Evolutionary conservation across 352 stramenopile species (phyloP).

Genomic region (Globisporangium recalcitrans): DNA sequence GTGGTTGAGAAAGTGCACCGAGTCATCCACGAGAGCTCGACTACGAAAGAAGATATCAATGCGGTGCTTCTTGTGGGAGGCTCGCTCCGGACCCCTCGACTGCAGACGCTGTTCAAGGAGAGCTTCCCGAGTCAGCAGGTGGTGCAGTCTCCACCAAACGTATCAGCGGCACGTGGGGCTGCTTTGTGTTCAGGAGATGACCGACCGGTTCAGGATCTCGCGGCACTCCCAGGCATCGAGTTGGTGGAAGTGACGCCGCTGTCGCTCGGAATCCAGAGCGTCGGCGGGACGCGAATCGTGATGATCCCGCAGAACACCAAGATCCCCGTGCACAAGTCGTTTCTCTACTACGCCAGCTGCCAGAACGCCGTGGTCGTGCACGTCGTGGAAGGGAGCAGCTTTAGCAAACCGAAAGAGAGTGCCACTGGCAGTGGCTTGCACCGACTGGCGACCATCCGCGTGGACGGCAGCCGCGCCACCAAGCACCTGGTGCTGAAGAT

Average conservation of each 20-base stretch:
- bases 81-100: conserved; percentile 22
- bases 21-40: conserved; percentile 19
- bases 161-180: conserved; percentile 15
- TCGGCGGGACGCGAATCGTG: conserved; percentile 22
- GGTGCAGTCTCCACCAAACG: neutral
- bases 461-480: conserved; percentile 23
- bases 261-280: conserved; percentile 29
- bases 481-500: conserved; percentile 28
- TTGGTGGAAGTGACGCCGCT: conserved; percentile 25
- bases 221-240: neutral
- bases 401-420: conserved; percentile 2
- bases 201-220: neutral
- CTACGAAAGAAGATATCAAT: conserved; percentile 24
- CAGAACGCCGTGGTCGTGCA: conserved; percentile 26
- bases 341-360: conserved; percentile 32
- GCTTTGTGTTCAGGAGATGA: neutral
- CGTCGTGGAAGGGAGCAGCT: conserved; percentile 23
- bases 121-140: conserved; percentile 17
- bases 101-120: conserved; percentile 20
- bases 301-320: conserved; percentile 22
- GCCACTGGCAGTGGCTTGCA: conserved; percentile 10
- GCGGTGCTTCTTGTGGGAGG: conserved; percentile 31
- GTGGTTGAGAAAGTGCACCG: conserved; percentile 19
- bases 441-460: conserved; percentile 19
- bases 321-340: conserved; percentile 21